Base-by-base conservation (phyloP, 1,139 yeast genomes). In the Geotrichum reessii region DNA sequence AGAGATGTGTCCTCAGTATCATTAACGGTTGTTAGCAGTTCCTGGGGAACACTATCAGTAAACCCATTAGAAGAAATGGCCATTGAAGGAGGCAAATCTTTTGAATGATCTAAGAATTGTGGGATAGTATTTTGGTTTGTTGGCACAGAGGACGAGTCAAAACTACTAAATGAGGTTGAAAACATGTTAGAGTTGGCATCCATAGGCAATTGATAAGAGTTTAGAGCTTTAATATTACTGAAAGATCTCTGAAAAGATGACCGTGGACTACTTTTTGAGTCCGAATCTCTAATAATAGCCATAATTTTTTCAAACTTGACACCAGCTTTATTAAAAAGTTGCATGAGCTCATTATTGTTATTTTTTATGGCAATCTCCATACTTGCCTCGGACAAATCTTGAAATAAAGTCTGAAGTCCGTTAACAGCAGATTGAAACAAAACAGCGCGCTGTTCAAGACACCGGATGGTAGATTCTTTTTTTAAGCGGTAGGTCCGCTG, bases 401-500 rank as follows among this genome's bases (percentile, higher is more conserved):
- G 47, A 24, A 58, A 60, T 14, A 58, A 44, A 7, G 55, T 40
- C 42, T 58, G 58, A 47, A 60, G 19, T 12, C 54, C 50, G 12
- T 51, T 21, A 9, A 57, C 46, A 1, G 55, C 48, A 8, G 58
- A 33, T 44, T 58, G 59, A 1, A 58, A 48, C 11, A 52, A 21
- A 7, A 17, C 19, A 7, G 58, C 62, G n/a, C 59, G 48, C 24
- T 44, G 28, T 47, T 57, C 55, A 9, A 60, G 56, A 24, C 50
- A 50, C 9, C 52, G 58, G 11, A 53, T 50, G 24, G 61, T 59
- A n/a, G 61, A 55, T 21, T 60, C 62, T 28, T 58, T 60, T 27
- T 58, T 55, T 8, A 60, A 47, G 1, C 62, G 53, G 51, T 60
- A 60, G 7, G 62, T 60, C 27, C 59, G 44, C 44, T 60, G 62